Percentiles rank a stretch among this genome's conserved stretches.
phyloP scores from a whole-genome alignment of 1,139 yeast species.

The Petasospora rhodanensis region DNA sequence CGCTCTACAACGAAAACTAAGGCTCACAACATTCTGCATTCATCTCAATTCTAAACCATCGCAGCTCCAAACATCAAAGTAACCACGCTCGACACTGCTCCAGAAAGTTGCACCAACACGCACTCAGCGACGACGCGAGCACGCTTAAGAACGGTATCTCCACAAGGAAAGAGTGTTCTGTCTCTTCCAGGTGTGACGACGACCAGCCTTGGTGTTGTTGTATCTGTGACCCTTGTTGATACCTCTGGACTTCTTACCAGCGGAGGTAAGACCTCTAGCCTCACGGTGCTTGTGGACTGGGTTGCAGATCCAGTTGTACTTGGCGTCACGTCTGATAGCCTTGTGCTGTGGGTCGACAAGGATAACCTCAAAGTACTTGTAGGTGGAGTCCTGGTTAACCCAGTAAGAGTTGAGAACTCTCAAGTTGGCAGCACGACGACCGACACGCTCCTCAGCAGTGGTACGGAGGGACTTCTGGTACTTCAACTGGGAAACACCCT shows the following conservation, averaged over 20 bases:
- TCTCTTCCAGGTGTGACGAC: conserved; percentile 99
- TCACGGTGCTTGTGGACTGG: conserved; percentile 99
- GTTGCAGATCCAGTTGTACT: conserved; percentile 99
- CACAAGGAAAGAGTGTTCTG: conserved; percentile 98
- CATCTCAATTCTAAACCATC: too few relatives aligned
- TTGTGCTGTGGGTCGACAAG: conserved; percentile 96
- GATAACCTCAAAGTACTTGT: conserved; percentile 98
- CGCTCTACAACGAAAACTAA: too few relatives aligned
- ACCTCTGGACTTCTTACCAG: conserved; percentile 99
- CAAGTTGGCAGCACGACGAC: conserved; percentile 97
- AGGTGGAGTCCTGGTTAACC: conserved; percentile 99
- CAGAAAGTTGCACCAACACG: conserved; percentile 2
- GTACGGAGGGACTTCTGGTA: conserved; percentile 98
- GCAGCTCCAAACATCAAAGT: too few relatives aligned
- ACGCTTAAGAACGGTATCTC: conserved; percentile 94
- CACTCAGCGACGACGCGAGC: conserved; percentile 6
- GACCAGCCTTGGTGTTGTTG: conserved; percentile 98
- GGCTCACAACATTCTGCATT: too few relatives aligned
- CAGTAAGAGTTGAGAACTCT: conserved; percentile 99
- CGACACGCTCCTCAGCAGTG: conserved; percentile 99
- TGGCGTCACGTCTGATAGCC: conserved; percentile 98
- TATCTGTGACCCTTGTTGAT: conserved; percentile 99
- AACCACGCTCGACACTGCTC: too few relatives aligned
- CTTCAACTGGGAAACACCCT: conserved; percentile 98
- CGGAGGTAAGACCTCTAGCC: conserved; percentile 96